Percentiles rank a stretch among this genome's conserved stretches.
Conservation (phyloP, 768 basidiomycete species). For the Hygrocybe punicea region DNA sequence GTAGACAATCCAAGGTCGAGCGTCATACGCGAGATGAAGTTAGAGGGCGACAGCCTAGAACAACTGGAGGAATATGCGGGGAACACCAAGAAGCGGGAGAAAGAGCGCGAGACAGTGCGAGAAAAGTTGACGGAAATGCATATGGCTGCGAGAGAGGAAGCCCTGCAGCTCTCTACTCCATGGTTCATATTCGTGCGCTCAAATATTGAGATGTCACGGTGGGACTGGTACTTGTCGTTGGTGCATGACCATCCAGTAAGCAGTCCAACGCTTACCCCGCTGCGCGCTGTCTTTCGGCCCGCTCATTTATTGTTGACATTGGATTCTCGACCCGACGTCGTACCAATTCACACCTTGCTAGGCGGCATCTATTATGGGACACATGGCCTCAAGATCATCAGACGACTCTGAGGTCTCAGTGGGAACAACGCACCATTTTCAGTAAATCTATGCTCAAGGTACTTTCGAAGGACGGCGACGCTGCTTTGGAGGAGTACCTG, state of each 20-base stretch:
- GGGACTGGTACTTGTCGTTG: constrained; percentile 91
- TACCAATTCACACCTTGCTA: constrained; percentile 90
- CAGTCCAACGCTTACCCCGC: constrained; percentile 56
- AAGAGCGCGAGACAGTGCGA: constrained; percentile 26
- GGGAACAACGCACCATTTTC: constrained; percentile 81
- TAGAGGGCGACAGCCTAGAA: constrained; percentile 34
- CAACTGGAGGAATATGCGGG: constrained; percentile 22
- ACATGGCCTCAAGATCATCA: constrained; percentile 76
- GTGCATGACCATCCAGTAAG: constrained; percentile 67
- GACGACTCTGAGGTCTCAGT: constrained; percentile 81
- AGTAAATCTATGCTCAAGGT: constrained; percentile 99
- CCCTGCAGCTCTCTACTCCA: constrained; percentile 52
- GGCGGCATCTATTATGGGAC: constrained; percentile 90
- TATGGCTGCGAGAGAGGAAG: constrained; percentile 50
- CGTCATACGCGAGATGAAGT: constrained; percentile 51
- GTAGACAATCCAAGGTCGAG: constrained; percentile 43
- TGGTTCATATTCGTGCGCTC: constrained; percentile 94
- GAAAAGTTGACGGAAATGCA: constrained; percentile 37
- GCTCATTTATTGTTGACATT: constrained; percentile 73
- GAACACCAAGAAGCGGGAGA: constrained; percentile 31
- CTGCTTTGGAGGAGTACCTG: constrained; percentile 81
- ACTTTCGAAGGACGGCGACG: constrained; percentile 92
- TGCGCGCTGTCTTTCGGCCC: constrained; percentile 64
- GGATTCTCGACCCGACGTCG: constrained; percentile 92
- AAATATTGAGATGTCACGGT: constrained; percentile 90